phyloP scores from a whole-genome alignment of 768 basidiomycete species.

The Lactifluus echinatus region DNA sequence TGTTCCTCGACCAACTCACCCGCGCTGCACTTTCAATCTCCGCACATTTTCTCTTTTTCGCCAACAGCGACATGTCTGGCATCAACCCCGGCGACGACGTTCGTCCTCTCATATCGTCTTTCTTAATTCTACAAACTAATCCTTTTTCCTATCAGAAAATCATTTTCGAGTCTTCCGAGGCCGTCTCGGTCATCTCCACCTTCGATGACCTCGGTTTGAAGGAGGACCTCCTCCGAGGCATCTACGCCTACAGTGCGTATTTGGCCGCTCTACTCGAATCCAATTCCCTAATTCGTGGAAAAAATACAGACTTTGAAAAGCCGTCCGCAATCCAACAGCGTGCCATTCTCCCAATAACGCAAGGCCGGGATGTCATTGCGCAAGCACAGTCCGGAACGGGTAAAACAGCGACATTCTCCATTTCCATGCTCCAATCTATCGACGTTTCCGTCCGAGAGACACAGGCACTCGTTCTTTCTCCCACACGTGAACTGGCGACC shows the following conservation, averaged over 20 bases:
- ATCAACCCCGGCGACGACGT: slow-evolving; percentile 85
- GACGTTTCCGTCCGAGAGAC: slow-evolving; percentile 91
- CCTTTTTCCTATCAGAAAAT: slow-evolving; percentile 52
- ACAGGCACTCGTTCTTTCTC: slow-evolving; percentile 92
- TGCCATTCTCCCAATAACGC: slow-evolving; percentile 91
- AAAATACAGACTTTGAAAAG: slow-evolving; percentile 75
- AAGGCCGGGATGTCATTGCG: slow-evolving; percentile 96
- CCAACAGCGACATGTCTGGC: slow-evolving; percentile 49
- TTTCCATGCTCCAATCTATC: slow-evolving; percentile 96
- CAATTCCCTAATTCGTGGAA: neutral
- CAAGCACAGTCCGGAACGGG: slow-evolving; percentile 99
- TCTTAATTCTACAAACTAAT: neutral
- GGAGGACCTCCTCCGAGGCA: slow-evolving; percentile 90
- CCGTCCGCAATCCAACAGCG: slow-evolving; percentile 98
- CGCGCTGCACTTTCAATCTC: slow-evolving; percentile 12
- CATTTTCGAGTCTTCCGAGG: slow-evolving; percentile 91
- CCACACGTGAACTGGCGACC: slow-evolving; percentile 97
- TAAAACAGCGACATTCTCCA: slow-evolving; percentile 99
- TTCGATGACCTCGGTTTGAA: slow-evolving; percentile 89
- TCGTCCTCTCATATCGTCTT: slow-evolving; percentile 22
- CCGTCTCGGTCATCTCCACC: slow-evolving; percentile 80
- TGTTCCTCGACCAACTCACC: no score
- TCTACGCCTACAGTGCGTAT: slow-evolving; percentile 90
- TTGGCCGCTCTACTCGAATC: neutral
- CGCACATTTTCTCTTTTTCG: neutral